These are phyloP conservation scores for Fusarium cyanostomum DNA, from an alignment of 2,329 filamentous ascomycete species.

Conservation along the genomic window DNA sequence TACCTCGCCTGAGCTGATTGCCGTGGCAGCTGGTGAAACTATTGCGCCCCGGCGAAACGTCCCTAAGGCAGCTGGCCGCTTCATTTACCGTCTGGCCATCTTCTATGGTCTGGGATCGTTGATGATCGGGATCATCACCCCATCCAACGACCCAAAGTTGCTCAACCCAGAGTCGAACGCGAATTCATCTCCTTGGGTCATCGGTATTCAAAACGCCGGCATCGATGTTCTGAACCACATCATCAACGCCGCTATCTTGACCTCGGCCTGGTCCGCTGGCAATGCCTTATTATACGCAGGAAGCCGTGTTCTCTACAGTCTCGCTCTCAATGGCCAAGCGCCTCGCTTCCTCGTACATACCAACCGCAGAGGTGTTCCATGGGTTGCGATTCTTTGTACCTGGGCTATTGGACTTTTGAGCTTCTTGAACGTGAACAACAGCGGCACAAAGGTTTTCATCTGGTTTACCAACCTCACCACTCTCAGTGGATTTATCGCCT, in stretches of 20 bases:
- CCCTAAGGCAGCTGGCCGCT: slow-evolving; percentile 69
- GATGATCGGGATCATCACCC: slow-evolving; percentile 68
- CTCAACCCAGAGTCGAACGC: slow-evolving; percentile 63
- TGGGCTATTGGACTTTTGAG: slow-evolving; percentile 70
- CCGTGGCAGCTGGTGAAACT: slow-evolving; percentile 72
- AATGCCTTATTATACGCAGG: slow-evolving; percentile 72
- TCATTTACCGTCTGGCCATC: slow-evolving; percentile 69
- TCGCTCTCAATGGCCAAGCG: slow-evolving; percentile 72
- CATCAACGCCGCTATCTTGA: slow-evolving; percentile 73
- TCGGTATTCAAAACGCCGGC: slow-evolving; percentile 71
- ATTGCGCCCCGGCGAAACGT: slow-evolving; percentile 72
- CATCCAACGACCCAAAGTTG: slow-evolving; percentile 71
- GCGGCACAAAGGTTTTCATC: slow-evolving; percentile 22
- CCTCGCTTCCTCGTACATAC: slow-evolving; percentile 68
- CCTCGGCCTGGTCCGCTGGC: slow-evolving; percentile 70
- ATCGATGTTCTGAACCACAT: slow-evolving; percentile 71
- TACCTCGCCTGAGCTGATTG: slow-evolving; percentile 69
- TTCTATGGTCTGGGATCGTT: slow-evolving; percentile 71
- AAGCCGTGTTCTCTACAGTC: slow-evolving; percentile 74
- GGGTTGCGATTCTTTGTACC: slow-evolving; percentile 61
- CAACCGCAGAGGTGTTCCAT: slow-evolving; percentile 69
- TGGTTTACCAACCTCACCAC: slow-evolving; percentile 27
- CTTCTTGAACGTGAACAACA: slow-evolving; percentile 54
- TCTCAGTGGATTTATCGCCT: slow-evolving; percentile 42
- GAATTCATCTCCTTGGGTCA: slow-evolving; percentile 69